Conservation (phyloP, 805 yeast genomes). For the Candida piceae region DNA sequence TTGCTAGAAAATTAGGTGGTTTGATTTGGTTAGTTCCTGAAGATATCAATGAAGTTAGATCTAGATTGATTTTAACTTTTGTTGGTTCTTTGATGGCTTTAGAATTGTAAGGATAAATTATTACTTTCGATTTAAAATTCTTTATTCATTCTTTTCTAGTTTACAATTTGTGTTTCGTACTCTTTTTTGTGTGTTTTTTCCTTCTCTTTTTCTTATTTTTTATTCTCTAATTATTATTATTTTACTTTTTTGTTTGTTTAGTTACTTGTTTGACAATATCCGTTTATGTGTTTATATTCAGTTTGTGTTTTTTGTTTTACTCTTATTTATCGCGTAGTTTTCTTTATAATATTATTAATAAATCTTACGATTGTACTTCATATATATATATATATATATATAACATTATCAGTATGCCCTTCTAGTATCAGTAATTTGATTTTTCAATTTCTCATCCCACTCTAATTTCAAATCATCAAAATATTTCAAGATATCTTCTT, state of each 20-base stretch:
- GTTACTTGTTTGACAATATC: too few relatives aligned
- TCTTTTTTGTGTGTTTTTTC: too few relatives aligned
- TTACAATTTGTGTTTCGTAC: too few relatives aligned
- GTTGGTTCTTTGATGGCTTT: conserved; percentile 92
- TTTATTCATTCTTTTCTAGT: background rate
- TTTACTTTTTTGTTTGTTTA: too few relatives aligned
- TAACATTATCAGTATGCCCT: conserved; percentile 9
- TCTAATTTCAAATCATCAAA: conserved; percentile 49
- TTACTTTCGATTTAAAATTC: background rate
- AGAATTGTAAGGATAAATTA: conserved; percentile 10
- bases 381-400: background rate
- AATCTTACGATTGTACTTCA: too few relatives aligned
- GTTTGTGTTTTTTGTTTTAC: background rate
- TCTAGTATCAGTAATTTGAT: conserved; percentile 51
- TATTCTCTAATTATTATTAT: too few relatives aligned
- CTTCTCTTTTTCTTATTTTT: too few relatives aligned
- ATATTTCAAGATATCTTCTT: conserved; percentile 60
- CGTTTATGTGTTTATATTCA: too few relatives aligned
- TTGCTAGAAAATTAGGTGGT: conserved; percentile 97
- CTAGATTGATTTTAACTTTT: conserved; percentile 88
- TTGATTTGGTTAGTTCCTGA: conserved; percentile 99
- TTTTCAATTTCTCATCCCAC: conserved; percentile 72
- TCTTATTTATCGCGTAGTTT: too few relatives aligned
- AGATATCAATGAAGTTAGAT: conserved; percentile 93
- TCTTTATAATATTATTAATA: too few relatives aligned